Base-by-base conservation (phyloP, 306 rosid genomes). In the Glycine tomentella region DNA sequence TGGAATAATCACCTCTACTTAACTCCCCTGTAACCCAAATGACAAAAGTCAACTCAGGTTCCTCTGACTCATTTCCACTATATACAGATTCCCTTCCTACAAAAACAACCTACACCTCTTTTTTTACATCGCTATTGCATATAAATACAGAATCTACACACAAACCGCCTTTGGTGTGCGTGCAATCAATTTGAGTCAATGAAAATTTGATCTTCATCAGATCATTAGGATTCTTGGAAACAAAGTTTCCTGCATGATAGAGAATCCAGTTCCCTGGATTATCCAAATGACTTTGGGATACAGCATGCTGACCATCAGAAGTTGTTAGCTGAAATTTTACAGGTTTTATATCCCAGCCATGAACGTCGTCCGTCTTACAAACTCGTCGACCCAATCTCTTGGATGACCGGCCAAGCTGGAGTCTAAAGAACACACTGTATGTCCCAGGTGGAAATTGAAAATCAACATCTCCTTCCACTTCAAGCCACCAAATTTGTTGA, bases 401-500 rank as follows among this genome's bases (percentile, higher is more conserved):
- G 31, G 83, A 87, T 70, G 95, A 84, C 63, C 70, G 87, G 50
- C 97, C 97, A 3, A 95, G 95, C 70, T 88, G 90, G 72, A 95
- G 97, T 78, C 93, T 87, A 61, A 95, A 92, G 89, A 81, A 91
- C 55, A 95, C 63, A 33, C 85, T 79, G 31, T 95, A 95, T 50
- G 71, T 84, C 38, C 97, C 97, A 0, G 83, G 68, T 1, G 98
- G 97, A 71, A 95, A 95, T 72, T 81, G 93, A 85, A 95, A 95
- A 67, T 92, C 92, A 55, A 92, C 45, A 40, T 95, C 97, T 34
- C 98, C 97, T 69, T 78, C 86, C 38, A 91, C 90, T 87, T 95
- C 97, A 36, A 95, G 89, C 98, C 98, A 95, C 98, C 98, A 95
- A 44, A 84, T 92, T 81, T 95, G 97, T 57, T 92, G 95, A 79